Evolutionary conservation across 768 basidiomycete genomes (phyloP).

Genomic region (Hemileccinum rubropunctum): DNA sequence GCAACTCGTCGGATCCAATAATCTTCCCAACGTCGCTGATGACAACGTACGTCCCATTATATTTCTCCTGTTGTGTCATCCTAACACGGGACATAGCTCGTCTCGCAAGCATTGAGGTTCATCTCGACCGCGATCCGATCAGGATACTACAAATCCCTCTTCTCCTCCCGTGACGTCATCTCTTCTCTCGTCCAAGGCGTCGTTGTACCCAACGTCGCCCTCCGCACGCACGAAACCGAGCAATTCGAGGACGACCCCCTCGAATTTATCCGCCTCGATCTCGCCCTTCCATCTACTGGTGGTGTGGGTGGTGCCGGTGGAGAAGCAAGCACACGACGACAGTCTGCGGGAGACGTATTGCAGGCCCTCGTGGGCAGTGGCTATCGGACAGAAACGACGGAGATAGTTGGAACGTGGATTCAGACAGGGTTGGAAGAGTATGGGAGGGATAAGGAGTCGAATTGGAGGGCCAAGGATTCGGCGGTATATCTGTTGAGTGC

Average conservation of each 20-base stretch:
- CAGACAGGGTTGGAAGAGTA: conserved; percentile 70
- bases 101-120: conserved; percentile 88
- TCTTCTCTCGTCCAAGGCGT: conserved; percentile 83
- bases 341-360: conserved; percentile 94
- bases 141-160: conserved; percentile 76
- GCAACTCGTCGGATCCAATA: conserved; percentile 71
- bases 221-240: conserved; percentile 88
- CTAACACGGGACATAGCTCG: conserved; percentile 50
- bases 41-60: conserved; percentile 57
- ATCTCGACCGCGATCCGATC: conserved; percentile 90
- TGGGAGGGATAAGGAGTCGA: conserved; percentile 49
- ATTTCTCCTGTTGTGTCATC: not conserved
- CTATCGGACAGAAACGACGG: conserved; percentile 82
- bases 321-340: conserved; percentile 82
- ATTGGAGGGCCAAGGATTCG: conserved; percentile 92
- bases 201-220: conserved; percentile 87
- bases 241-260: conserved; percentile 97
- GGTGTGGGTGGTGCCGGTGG: conserved; percentile 39
- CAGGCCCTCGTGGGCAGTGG: conserved; percentile 83
- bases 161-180: conserved; percentile 80
- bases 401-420: conserved; percentile 86
- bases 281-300: conserved; percentile 57
- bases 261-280: conserved; percentile 88
- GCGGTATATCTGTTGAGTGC: conserved; percentile 94
- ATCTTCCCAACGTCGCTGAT: conserved; percentile 66